phyloP scores from a whole-genome alignment of 2,329 filamentous ascomycete genomes.

The Colletotrichum costaricense region DNA sequence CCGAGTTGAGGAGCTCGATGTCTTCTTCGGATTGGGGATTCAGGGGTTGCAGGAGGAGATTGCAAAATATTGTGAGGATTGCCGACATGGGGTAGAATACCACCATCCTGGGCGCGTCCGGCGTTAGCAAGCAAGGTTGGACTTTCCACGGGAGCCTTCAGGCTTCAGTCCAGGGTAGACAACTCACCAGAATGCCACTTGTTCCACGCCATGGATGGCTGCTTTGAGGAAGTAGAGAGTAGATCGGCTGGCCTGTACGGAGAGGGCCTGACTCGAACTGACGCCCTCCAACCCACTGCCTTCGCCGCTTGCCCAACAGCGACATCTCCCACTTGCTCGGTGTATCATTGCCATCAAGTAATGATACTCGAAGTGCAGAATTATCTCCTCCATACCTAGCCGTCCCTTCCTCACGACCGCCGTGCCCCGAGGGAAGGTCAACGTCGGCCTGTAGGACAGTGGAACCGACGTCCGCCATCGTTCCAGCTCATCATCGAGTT shows the following conservation, averaged over 20 bases:
- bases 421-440: slow-evolving; percentile 53
- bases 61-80: slow-evolving; percentile 65
- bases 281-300: slow-evolving; percentile 47
- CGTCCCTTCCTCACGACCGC: slow-evolving; percentile 40
- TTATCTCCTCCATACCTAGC: slow-evolving; percentile 58
- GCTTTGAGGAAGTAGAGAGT: slow-evolving; percentile 60
- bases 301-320: slow-evolving; percentile 49
- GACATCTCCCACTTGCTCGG: slow-evolving; percentile 63
- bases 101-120: slow-evolving; percentile 53
- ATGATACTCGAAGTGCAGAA: slow-evolving; percentile 66
- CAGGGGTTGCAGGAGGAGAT: slow-evolving; percentile 60
- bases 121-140: background rate
- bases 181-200: slow-evolving; percentile 62
- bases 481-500: slow-evolving; percentile 68
- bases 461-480: slow-evolving; percentile 63
- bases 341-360: slow-evolving; percentile 67
- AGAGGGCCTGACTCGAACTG: slow-evolving; percentile 63
- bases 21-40: slow-evolving; percentile 56
- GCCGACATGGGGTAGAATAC: slow-evolving; percentile 68
- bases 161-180: background rate
- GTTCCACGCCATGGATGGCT: slow-evolving; percentile 53
- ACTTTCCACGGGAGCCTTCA: too few species aligned
- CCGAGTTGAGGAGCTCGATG: slow-evolving; percentile 55
- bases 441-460: slow-evolving; percentile 54
- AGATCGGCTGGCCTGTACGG: slow-evolving; percentile 66